phyloP scores from a whole-genome alignment of 2,329 filamentous ascomycete species.

The Hymenoscyphus linearis region DNA sequence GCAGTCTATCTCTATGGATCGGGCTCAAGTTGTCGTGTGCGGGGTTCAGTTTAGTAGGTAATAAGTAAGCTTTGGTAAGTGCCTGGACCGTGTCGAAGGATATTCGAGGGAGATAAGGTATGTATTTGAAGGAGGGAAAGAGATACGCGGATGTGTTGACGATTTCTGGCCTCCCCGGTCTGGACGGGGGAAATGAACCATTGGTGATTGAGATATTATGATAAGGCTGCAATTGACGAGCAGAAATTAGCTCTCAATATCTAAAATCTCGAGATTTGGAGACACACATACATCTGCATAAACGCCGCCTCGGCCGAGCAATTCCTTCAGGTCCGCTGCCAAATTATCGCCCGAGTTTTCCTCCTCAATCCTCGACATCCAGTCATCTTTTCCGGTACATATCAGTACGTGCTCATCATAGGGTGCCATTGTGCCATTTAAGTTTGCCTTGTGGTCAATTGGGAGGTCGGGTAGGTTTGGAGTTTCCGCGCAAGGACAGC shows the following conservation, averaged over 20 bases:
- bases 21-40: slow-evolving; percentile 54
- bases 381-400: slow-evolving; percentile 75
- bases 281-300: slow-evolving; percentile 58
- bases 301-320: slow-evolving; percentile 60
- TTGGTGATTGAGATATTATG: slow-evolving; percentile 75
- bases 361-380: slow-evolving; percentile 79
- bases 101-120: slow-evolving; percentile 63
- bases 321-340: slow-evolving; percentile 65
- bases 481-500: slow-evolving; percentile 67
- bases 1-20: slow-evolving; percentile 48
- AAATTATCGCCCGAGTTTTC: slow-evolving; percentile 64
- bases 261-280: neutral
- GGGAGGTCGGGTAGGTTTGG: slow-evolving; percentile 59
- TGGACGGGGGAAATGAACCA: slow-evolving; percentile 62
- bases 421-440: slow-evolving; percentile 71
- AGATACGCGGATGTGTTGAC: slow-evolving; percentile 65
- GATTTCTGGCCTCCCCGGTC: slow-evolving; percentile 33
- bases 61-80: slow-evolving; percentile 59
- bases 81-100: slow-evolving; percentile 50
- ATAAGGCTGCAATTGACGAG: slow-evolving; percentile 56
- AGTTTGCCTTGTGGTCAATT: slow-evolving; percentile 64
- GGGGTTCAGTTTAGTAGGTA: slow-evolving; percentile 57
- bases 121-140: slow-evolving; percentile 77
- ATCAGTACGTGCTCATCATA: slow-evolving; percentile 82
- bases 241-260: too few species aligned